phyloP scores from a whole-genome alignment of 139 green algal species.

The Mesostigma viride region DNA sequence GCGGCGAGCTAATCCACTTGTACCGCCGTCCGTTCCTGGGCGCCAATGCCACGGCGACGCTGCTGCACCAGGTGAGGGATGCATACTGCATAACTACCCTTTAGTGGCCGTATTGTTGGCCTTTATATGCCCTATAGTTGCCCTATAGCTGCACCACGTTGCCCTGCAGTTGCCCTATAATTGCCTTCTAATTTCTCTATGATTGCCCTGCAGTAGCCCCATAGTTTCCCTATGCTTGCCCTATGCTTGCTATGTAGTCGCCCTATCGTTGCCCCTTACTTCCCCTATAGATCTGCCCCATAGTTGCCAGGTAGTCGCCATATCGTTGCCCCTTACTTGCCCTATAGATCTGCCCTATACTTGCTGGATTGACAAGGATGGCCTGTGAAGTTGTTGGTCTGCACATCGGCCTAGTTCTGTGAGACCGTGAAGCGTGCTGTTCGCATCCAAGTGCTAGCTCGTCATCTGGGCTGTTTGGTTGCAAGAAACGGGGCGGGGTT shows the following conservation, averaged over 20 bases:
- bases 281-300: background rate
- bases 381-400: background rate
- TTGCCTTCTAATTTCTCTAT: background rate
- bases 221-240: background rate
- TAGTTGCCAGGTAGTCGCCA: too few species aligned
- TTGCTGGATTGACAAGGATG: background rate
- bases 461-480: too few species aligned
- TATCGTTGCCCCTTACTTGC: too few species aligned
- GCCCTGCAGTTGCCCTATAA: background rate
- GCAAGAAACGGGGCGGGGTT: too few species aligned
- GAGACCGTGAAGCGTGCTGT: too few species aligned
- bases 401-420: background rate
- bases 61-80: constrained; percentile 16
- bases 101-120: background rate
- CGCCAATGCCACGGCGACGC: constrained; percentile 13
- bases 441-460: too few species aligned
- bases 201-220: background rate
- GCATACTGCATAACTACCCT: background rate
- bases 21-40: constrained; percentile 26
- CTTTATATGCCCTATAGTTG: background rate
- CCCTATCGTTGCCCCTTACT: background rate
- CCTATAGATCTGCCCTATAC: constrained; percentile 4
- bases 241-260: background rate
- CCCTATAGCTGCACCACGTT: background rate
- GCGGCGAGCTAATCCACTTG: too few species aligned